phyloP scores from a whole-genome alignment of 108 stramenopile species.

The Seminavis robusta region DNA sequence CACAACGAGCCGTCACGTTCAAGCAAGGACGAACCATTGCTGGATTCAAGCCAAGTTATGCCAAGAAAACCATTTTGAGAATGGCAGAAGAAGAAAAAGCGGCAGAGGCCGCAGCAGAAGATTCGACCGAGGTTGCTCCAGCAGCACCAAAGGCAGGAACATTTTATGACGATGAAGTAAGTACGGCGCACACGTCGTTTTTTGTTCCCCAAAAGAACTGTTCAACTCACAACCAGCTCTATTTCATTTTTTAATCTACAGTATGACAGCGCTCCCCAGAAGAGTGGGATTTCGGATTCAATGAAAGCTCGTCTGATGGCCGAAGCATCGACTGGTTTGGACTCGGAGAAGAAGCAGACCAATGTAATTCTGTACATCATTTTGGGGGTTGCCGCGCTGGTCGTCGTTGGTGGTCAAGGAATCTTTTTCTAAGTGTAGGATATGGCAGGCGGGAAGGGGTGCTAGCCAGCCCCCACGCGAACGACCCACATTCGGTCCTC shows the following conservation, averaged over 20 bases:
- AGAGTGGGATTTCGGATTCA: slow-evolving; percentile 54
- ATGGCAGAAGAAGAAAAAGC: no score
- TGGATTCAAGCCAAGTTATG: no score
- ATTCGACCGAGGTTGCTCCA: no score
- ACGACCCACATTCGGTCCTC: no score
- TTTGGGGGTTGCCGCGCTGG: slow-evolving; percentile 57
- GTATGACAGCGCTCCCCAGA: slow-evolving; percentile 23
- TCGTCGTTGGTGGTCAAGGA: slow-evolving; percentile 57
- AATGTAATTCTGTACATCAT: slow-evolving; percentile 79
- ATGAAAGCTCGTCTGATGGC: slow-evolving; percentile 65
- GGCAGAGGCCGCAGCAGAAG: no score
- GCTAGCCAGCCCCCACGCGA: no score
- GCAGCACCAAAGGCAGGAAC: slow-evolving; percentile 21
- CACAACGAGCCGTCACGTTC: no score
- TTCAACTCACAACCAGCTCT: background rate
- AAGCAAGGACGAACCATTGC: no score
- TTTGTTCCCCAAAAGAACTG: background rate
- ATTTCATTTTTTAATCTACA: background rate
- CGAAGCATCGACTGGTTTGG: slow-evolving; percentile 73
- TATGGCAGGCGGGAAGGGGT: no score
- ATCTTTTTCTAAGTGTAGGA: slow-evolving; percentile 79
- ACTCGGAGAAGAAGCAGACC: slow-evolving; percentile 59
- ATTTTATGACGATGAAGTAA: slow-evolving; percentile 61
- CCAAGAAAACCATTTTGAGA: no score
- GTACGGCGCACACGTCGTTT: background rate